Evolutionary conservation across 176 grass and related monocot genomes (phyloP).

Genomic region (Elaeis guineensis): DNA sequence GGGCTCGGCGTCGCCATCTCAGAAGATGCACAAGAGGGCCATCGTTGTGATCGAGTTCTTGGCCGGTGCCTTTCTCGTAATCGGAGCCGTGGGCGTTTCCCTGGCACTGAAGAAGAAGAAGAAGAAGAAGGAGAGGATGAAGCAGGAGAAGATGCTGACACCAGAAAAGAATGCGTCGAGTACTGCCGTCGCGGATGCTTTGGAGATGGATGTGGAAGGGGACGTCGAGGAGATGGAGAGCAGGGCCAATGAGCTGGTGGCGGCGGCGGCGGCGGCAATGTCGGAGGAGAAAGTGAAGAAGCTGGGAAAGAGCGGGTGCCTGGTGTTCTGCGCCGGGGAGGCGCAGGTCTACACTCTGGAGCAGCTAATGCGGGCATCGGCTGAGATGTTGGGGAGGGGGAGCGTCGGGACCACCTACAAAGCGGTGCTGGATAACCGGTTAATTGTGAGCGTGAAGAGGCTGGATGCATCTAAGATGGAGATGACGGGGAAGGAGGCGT

Average conservation of each 20-base stretch:
- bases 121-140: constrained; percentile 20
- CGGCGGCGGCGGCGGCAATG: constrained; percentile 43
- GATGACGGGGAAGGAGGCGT: constrained; percentile 45
- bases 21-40: constrained; percentile 18
- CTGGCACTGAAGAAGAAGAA: constrained; percentile 41
- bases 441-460: constrained; percentile 82
- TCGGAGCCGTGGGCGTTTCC: constrained; percentile 32
- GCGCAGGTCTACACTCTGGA: constrained; percentile 60
- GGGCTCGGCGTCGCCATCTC: constrained; percentile 28
- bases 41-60: constrained; percentile 27
- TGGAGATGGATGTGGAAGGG: constrained; percentile 20
- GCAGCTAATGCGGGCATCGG: constrained; percentile 91
- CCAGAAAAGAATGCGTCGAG: constrained; percentile 36
- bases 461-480: constrained; percentile 66
- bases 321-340: constrained; percentile 83
- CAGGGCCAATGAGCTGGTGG: constrained; percentile 33
- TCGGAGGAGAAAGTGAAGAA: constrained; percentile 69
- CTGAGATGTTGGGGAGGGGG: constrained; percentile 83
- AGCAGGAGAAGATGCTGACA: constrained; percentile 34
- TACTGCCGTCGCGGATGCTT: no score
- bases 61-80: constrained; percentile 20
- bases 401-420: constrained; percentile 90
- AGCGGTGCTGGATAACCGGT: constrained; percentile 53
- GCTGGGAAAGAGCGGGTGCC: constrained; percentile 74
- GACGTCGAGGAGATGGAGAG: constrained; percentile 38